Conservation (phyloP, 148 eudicot genomes). For the Arbutus unedo region DNA sequence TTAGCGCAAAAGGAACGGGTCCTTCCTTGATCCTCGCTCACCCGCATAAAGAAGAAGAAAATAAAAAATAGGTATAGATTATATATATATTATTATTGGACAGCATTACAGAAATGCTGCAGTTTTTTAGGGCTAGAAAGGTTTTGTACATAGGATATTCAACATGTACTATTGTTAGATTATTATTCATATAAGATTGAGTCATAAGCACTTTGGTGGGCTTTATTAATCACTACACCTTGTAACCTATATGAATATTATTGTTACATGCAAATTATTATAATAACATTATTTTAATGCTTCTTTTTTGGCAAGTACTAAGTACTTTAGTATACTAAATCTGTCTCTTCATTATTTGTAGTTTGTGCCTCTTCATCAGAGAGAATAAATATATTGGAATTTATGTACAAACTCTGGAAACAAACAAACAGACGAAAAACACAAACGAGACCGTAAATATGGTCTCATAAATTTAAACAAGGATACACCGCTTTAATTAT, state of each 20-base stretch:
- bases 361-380: background rate
- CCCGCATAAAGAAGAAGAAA: background rate
- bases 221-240: background rate
- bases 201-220: conserved; percentile 19
- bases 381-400: background rate
- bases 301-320: background rate
- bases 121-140: conserved; percentile 29
- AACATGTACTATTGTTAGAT: background rate
- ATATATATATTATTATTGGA: conserved; percentile 9
- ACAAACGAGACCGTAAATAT: too few relatives aligned
- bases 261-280: background rate
- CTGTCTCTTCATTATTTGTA: background rate
- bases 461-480: too few relatives aligned
- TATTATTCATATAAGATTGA: conserved; percentile 19
- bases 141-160: conserved; percentile 26
- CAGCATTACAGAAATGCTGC: conserved; percentile 64
- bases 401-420: too few relatives aligned
- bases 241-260: background rate
- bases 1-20: too few relatives aligned
- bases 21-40: too few relatives aligned
- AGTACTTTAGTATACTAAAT: background rate
- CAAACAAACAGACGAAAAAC: too few relatives aligned
- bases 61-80: background rate
- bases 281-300: background rate
- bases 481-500: too few relatives aligned